These are phyloP conservation scores for Penicillium maclennaniae DNA, from an alignment of 495 filamentous ascomycete species.

Conservation along the genomic window DNA sequence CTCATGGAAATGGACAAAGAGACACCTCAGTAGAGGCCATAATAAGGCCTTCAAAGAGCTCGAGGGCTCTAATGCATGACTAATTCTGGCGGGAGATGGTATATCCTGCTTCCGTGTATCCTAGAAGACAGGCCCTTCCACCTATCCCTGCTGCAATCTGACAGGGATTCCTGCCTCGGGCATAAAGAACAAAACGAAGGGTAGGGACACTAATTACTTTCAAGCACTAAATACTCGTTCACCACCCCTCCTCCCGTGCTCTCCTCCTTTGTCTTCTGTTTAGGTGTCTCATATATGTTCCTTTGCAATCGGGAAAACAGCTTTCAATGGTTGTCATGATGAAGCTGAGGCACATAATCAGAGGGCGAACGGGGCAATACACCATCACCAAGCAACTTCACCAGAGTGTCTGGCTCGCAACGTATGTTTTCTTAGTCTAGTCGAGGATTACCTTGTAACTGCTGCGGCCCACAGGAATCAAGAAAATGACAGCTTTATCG, in stretches of 20 bases:
- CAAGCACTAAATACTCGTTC: no score
- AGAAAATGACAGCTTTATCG: conserved; percentile 8
- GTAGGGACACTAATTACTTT: no score
- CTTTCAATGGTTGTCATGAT: neutral
- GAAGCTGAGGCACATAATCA: conserved; percentile 3
- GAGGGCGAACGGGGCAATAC: conserved; percentile 6
- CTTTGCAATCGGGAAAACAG: neutral
- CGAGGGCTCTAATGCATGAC: no score
- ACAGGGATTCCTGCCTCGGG: no score
- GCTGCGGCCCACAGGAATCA: neutral
- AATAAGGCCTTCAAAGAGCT: no score
- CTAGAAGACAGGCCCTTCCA: no score
- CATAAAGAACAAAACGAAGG: no score
- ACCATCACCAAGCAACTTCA: conserved; percentile 16
- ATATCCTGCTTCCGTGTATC: no score
- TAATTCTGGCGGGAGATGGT: no score
- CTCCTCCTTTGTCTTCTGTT: neutral
- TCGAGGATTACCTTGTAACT: neutral
- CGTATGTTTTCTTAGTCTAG: conserved; percentile 21
- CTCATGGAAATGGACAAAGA: no score
- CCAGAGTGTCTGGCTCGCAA: conserved; percentile 35
- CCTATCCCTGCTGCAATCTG: no score
- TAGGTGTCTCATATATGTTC: neutral
- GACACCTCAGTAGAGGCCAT: no score
- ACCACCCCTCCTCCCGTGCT: neutral